Base-by-base conservation (phyloP, 495 filamentous ascomycete genomes). In the Pseudotulostoma volvatum region DNA sequence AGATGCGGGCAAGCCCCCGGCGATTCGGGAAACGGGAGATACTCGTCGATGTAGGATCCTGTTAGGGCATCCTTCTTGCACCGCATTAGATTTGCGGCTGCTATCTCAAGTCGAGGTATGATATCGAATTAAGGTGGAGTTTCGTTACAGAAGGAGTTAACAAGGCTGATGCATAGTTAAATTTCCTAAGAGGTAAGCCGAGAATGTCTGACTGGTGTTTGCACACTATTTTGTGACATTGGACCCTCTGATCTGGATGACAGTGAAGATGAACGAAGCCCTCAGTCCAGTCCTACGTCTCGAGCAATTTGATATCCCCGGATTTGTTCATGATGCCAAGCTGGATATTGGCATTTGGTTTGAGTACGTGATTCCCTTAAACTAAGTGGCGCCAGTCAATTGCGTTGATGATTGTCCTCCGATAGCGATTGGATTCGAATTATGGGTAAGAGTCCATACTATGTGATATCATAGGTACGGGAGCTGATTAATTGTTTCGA, bases 31-130 rank as follows among this genome's bases (percentile, higher is more conserved):
- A 30, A 46, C 46, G 8, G 57, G 59, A 4, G 60, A 59, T 31
- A 39, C 61, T 20, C 59, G 61, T 31, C 48, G 62, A 33, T 64
- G 64, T 38, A 50, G 67, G 19, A 55, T 61, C 33, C 40, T 71
- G 30, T 52, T 67, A 7, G 48, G 51, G 13, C 63, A 69, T 45
- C 54, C 59, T 0, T 53, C 55, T 1, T 56, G 59, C 0, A 67
- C 62, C 1, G 39, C 59, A 2, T 44, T 69, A 19, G 67, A 71
- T 49, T 46, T 71, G n/a, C 58, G 67, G 18, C 34, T 71, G 3
- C 58, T 68, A 20, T 63, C 67, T 33, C 67, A 71, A 39, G 63
- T 71, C 14, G 67, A 71, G 56, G 61, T 71, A 45, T 37, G 41
- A 18, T 34, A n/a, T n/a, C n/a, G 7, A 18, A 1, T 8, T 14